Evolutionary conservation across 2,329 filamentous ascomycete genomes (phyloP), one percentile per base, ranked within the genome.

Genomic region (Aureobasidium sp.): DNA sequence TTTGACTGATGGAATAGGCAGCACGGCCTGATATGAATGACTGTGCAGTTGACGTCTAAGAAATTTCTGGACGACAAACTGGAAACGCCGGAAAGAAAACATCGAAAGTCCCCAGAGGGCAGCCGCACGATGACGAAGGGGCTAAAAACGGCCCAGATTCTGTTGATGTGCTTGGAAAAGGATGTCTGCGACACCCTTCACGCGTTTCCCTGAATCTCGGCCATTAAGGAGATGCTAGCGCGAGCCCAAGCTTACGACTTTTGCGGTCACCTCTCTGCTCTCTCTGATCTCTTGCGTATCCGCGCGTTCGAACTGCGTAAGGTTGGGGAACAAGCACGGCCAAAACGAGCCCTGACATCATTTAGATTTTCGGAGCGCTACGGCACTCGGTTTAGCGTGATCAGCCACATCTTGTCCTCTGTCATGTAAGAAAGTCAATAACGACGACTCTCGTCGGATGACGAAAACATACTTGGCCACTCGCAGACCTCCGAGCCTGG

Each of bases 111-210:
- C 34, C 27, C 12, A 41, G 32, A 30, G 24, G 30, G 40, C 41
- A 16, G 22, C n/a, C 16, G 47, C 24, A 32, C 25, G 48, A 51
- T 51, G 48, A 51, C 37, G 48, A 50, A 21, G 34, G 24, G 16
- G 34, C 47, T 16, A 29, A 39, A n/a, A 34, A 50, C 35, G 34
- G 44, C 41, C 41, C 41, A 34, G 41, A 14, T 34, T 45, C 19
- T 12, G 41, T 45, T 34, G 41, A 34, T 45, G 41, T 34, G 41
- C 41, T 45, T 45, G 41, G 29, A 44, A 34, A 34, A 29, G 34
- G 12, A 32, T 22, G 17, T 34, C 29, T 19, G 40, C 40, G 27
- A 17, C 16, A 27, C 27, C 32, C 29, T 34, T 32, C 11, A 17
- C 16, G 40, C 27, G 30, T 24, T 34, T 32, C 11, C 27, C 6